Evolutionary conservation across 805 yeast genomes (phyloP).

Genomic region (Zygoascus biomembranicola): DNA sequence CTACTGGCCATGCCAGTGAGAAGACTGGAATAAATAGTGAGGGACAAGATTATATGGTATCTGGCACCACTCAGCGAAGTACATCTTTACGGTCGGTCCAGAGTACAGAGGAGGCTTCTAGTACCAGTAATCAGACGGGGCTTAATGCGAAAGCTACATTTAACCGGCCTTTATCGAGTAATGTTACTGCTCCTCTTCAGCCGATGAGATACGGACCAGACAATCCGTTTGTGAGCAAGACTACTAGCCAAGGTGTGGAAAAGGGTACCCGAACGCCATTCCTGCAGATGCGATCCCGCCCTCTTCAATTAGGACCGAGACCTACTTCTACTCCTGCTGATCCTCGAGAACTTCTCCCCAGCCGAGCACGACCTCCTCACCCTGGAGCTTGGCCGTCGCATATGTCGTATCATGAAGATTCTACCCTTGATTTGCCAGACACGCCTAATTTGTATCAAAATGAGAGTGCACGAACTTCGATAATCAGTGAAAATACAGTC

Average conservation of each 20-base stretch:
- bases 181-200: background rate
- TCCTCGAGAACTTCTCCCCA: constrained; percentile 2
- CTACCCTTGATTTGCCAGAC: background rate
- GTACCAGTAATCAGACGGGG: background rate
- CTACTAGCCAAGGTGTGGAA: background rate
- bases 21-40: background rate
- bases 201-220: background rate
- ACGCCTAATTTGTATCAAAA: background rate
- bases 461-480: constrained; percentile 1
- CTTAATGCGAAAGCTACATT: background rate
- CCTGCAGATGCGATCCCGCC: background rate
- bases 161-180: background rate
- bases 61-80: background rate
- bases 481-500: background rate
- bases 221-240: background rate
- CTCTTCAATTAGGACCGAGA: background rate
- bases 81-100: background rate
- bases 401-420: background rate
- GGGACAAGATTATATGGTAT: background rate
- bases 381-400: constrained; percentile 1
- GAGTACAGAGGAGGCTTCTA: background rate
- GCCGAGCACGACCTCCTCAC: background rate
- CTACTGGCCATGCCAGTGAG: background rate
- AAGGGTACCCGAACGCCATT: background rate
- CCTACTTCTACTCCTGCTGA: constrained; percentile 7